Evolutionary conservation across 2,329 filamentous ascomycete species (phyloP).

Genomic region (Trichophyton schoenleinii): DNA sequence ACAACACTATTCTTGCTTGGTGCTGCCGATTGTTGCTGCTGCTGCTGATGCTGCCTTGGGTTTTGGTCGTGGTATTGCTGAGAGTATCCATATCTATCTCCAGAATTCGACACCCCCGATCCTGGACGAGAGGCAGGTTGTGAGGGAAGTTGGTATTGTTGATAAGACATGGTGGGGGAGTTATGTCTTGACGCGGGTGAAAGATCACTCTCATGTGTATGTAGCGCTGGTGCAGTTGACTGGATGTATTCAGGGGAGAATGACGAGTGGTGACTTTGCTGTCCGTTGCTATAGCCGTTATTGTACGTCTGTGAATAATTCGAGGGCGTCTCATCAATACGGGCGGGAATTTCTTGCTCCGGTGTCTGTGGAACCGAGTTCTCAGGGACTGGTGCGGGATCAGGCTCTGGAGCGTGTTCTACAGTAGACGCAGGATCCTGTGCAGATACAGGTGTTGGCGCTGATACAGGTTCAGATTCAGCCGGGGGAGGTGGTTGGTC

Average conservation of each 20-base stretch:
- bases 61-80: conserved; percentile 40
- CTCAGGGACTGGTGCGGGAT: neutral
- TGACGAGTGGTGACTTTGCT: conserved; percentile 38
- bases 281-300: conserved; percentile 34
- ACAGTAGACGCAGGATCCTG: neutral
- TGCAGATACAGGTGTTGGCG: neutral
- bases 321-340: conserved; percentile 26
- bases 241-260: conserved; percentile 32
- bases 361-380: conserved; percentile 8
- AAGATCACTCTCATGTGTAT: conserved; percentile 37
- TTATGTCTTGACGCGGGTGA: conserved; percentile 25
- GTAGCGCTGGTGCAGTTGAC: conserved; percentile 28
- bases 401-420: neutral
- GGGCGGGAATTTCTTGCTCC: conserved; percentile 20
- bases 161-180: conserved; percentile 31
- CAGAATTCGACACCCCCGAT: conserved; percentile 37
- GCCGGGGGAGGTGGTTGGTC: neutral
- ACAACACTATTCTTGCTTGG: conserved; percentile 56
- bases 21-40: conserved; percentile 28
- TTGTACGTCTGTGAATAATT: conserved; percentile 17
- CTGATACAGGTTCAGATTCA: neutral
- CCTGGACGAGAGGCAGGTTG: conserved; percentile 35
- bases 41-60: conserved; percentile 27
- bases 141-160: conserved; percentile 24
- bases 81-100: conserved; percentile 35